Conservation (phyloP, 345 rosid species). For the Citrus mangshanensis region DNA sequence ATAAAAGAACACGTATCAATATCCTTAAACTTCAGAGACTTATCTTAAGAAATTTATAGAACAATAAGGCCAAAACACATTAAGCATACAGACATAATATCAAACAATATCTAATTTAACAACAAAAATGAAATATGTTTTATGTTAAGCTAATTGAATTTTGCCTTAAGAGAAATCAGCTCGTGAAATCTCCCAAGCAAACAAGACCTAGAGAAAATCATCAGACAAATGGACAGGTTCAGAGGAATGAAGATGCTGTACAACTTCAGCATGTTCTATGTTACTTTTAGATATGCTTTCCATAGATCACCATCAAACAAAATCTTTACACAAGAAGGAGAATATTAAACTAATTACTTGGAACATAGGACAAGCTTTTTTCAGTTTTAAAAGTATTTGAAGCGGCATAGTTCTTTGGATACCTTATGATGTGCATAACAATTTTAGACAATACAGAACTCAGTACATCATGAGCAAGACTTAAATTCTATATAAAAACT, state of each 20-base stretch:
- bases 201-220: not conserved
- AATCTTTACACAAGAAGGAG: not conserved
- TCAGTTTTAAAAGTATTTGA: not conserved
- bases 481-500: not conserved
- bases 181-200: slow-evolving; percentile 10
- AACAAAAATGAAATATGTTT: not conserved
- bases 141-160: not conserved
- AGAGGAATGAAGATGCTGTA: not conserved
- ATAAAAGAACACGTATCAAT: slow-evolving; percentile 31
- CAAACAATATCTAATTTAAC: not conserved
- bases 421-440: too few relatives aligned
- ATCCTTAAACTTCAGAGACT: slow-evolving; percentile 2
- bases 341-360: not conserved
- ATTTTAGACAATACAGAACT: not conserved
- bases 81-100: not conserved
- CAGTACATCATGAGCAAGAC: not conserved
- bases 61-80: not conserved
- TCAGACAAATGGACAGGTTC: slow-evolving; percentile 5
- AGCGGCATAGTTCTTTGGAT: not conserved
- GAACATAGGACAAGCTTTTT: not conserved
- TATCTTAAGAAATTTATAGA: not conserved
- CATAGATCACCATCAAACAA: not conserved
- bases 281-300: not conserved
- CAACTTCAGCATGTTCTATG: not conserved
- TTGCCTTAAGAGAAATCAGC: slow-evolving; percentile 1